Percentiles rank a stretch among this genome's conserved stretches.
Evolutionary conservation across 306 rosid species (phyloP).

Genomic region (Malus sylvestris): DNA sequence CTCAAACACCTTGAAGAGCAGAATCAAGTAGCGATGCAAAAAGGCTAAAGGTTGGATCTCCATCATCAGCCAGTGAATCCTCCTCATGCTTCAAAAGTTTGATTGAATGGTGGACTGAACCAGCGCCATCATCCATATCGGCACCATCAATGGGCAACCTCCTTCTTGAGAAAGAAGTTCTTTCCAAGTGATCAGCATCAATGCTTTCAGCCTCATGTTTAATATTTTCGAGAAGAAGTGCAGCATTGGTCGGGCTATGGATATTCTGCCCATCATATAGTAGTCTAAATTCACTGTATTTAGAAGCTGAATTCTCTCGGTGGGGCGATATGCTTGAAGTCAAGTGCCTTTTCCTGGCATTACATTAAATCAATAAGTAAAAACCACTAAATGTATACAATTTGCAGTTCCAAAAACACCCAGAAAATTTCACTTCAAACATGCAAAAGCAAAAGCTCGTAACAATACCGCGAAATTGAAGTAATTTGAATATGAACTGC

Average conservation of each 20-base stretch:
- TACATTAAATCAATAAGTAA: constrained; percentile 6
- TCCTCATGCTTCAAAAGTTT: constrained; percentile 66
- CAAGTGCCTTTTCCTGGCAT: constrained; percentile 69
- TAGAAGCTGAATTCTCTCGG: constrained; percentile 46
- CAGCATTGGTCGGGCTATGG: constrained; percentile 87
- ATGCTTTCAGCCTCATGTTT: constrained; percentile 64
- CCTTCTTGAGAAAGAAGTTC: constrained; percentile 49
- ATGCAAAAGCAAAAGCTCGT: not conserved
- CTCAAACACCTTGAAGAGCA: constrained; percentile 63
- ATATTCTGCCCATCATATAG: constrained; percentile 63
- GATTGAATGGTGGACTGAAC: constrained; percentile 48
- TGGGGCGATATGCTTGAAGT: constrained; percentile 40
- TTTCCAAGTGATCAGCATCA: constrained; percentile 40
- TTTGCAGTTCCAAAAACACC: not conserved
- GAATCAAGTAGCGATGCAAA: constrained; percentile 87
- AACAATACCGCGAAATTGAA: not conserved
- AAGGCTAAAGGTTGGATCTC: constrained; percentile 51
- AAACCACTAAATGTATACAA: not conserved
- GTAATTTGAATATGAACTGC: not conserved
- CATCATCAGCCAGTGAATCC: constrained; percentile 54
- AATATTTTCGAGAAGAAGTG: constrained; percentile 81
- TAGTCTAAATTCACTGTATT: constrained; percentile 47
- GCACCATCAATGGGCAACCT: constrained; percentile 43
- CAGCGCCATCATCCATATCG: constrained; percentile 43
- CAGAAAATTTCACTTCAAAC: not conserved